Evolutionary conservation across 192 early-diverging fungal species (phyloP), one percentile per base, ranked within the genome.

Genomic region (Pecoramyces ruminantium): DNA sequence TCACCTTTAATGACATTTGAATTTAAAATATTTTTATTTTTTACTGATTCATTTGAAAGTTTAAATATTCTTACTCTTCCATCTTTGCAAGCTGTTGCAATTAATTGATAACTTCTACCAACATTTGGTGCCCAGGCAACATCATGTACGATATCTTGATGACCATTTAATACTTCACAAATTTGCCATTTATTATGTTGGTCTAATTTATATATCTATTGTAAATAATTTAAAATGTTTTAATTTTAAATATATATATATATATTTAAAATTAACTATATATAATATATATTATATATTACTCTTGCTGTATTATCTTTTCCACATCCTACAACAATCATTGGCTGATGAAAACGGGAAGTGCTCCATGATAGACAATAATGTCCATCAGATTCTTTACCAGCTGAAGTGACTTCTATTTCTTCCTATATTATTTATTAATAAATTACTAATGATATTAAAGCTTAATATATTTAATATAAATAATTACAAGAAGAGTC

Each of bases 311-410:
- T 83, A 85, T 92, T 93, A 30, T 94, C 93, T 79, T 92, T 93
- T 30, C 95, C 94, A 82, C 94, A 91, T 6, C 95, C 95, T 21
- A 98, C 91, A 5, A 89, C 95, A 85, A 98, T 92, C 91, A 93
- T 92, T 25, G 90, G 89, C 12, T 92, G 86, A 1, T 89, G 84
- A 80, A 91, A 93, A 38, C 93, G 90, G 28, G 94, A 93, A 29
- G 93, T 92, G 85, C 93, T 95, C 96, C 96, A 98, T 17, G 92
- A 91, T 29, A 98, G 78, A 78, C 93, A 94, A 81, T 94, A 91
- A 34, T 90, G 93, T 40, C 92, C 94, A 80, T 95, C 95, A 0
- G 91, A 87, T 81, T 96, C 94, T 83, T 88, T 93, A 28, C 87
- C 88, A 38, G 86, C 89, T 28, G 88, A 85, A 2, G 87, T 85